Conservation (phyloP, 2,329 filamentous ascomycete genomes). For the Shiraia bambusicola region DNA sequence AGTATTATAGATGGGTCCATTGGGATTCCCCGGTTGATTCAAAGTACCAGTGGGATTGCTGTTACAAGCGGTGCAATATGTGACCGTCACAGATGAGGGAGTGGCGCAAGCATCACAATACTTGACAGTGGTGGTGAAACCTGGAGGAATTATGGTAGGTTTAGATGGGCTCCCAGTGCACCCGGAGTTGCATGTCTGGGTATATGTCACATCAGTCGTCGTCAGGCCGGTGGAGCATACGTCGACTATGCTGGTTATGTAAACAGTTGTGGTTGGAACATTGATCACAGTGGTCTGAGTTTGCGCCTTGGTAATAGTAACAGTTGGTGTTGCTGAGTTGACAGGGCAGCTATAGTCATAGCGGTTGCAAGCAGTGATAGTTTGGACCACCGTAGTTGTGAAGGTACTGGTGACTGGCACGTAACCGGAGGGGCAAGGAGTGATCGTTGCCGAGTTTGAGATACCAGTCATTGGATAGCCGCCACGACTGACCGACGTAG, state of each 20-base stretch:
- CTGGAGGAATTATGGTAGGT: conserved; percentile 1
- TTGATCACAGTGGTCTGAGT: neutral
- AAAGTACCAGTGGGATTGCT: too few relatives aligned
- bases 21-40: too few relatives aligned
- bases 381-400: neutral
- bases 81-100: conserved; percentile 1
- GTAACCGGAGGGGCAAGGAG: neutral
- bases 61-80: conserved; percentile 2
- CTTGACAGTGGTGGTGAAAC: conserved; percentile 3
- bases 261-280: conserved; percentile 3
- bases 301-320: neutral
- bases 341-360: conserved; percentile 2
- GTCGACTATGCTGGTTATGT: conserved; percentile 1
- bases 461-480: neutral
- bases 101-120: conserved; percentile 6
- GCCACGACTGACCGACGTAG: neutral
- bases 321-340: neutral
- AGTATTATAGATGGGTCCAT: too few relatives aligned
- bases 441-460: neutral
- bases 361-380: conserved; percentile 2
- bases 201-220: conserved; percentile 1
- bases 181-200: conserved; percentile 1
- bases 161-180: neutral
- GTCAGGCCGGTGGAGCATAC: conserved; percentile 5
- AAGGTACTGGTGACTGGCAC: neutral